Evolutionary conservation across 345 rosid genomes (phyloP).

Genomic region (Streptanthus diversifolius): DNA sequence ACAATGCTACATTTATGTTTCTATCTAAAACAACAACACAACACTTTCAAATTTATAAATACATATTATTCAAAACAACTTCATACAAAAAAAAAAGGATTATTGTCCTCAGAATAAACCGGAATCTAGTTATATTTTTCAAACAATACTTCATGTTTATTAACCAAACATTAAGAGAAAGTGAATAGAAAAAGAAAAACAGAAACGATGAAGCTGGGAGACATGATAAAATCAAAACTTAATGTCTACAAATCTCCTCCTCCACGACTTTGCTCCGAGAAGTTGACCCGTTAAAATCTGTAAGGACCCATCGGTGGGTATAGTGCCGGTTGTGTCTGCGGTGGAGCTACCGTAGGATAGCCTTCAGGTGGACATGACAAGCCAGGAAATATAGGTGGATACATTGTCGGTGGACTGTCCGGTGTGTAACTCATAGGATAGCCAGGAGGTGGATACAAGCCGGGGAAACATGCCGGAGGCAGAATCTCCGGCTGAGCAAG

Average conservation of each 20-base stretch:
- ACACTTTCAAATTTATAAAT: too few species aligned
- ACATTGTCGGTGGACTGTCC: constrained; percentile 5
- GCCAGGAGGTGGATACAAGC: constrained; percentile 17
- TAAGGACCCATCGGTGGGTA: constrained; percentile 32
- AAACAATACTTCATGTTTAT: neutral
- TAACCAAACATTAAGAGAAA: neutral
- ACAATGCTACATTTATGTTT: neutral
- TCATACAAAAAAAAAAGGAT: too few species aligned
- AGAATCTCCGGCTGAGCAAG: constrained; percentile 3
- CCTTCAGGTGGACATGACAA: constrained; percentile 28
- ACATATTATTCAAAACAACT: too few species aligned
- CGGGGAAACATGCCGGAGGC: constrained; percentile 7
- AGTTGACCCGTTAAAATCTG: constrained; percentile 19
- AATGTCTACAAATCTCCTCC: neutral
- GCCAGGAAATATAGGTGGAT: constrained; percentile 18
- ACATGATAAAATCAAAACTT: neutral
- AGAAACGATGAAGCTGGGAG: neutral
- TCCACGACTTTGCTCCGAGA: neutral
- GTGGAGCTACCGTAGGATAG: constrained; percentile 22
- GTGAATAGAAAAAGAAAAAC: too few species aligned
- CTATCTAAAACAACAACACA: neutral
- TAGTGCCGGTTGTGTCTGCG: constrained; percentile 11
- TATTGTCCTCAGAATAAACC: too few species aligned
- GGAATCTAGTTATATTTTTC: too few species aligned
- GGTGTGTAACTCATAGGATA: constrained; percentile 8